Evolutionary conservation across 306 rosid species (phyloP).

Genomic region (Quillaja saponaria): DNA sequence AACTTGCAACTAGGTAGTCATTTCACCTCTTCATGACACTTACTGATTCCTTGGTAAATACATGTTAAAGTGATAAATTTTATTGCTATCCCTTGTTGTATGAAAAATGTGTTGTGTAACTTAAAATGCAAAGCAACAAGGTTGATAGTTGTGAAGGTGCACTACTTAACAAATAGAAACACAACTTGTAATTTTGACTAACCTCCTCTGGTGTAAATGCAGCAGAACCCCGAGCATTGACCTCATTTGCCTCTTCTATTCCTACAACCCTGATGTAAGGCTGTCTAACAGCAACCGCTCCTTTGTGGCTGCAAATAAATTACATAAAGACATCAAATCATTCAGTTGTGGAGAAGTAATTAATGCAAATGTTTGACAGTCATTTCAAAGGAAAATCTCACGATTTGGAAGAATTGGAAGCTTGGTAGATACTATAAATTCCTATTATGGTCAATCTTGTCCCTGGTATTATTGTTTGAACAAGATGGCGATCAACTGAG

Average conservation of each 20-base stretch:
- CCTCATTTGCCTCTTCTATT: conserved; percentile 77
- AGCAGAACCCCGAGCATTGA: conserved; percentile 69
- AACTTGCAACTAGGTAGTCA: no score
- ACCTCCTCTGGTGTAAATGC: conserved; percentile 79
- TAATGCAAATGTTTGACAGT: conserved; percentile 12
- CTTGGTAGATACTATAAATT: conserved; percentile 88
- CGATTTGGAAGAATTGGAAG: conserved; percentile 77
- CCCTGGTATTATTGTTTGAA: conserved; percentile 94
- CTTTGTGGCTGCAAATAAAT: conserved; percentile 65
- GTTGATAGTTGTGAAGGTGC: conserved; percentile 21
- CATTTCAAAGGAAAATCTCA: conserved; percentile 36
- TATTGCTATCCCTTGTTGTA: no score
- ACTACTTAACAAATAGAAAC: no score
- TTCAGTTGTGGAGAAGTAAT: conserved; percentile 3
- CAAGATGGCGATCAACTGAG: conserved; percentile 94
- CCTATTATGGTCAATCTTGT: conserved; percentile 93
- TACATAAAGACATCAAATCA: conserved; percentile 15
- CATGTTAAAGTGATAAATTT: no score
- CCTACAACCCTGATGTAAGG: conserved; percentile 97
- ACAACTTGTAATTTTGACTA: conserved; percentile 17
- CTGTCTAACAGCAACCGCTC: conserved; percentile 95
- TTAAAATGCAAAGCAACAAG: conserved; percentile 20
- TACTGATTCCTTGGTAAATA: no score
- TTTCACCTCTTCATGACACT: no score
- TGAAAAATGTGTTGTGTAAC: not conserved